Percentiles rank a stretch among this genome's conserved stretches.
phyloP scores from a whole-genome alignment of 2,329 filamentous ascomycete genomes.

The Fusarium denticulatum region DNA sequence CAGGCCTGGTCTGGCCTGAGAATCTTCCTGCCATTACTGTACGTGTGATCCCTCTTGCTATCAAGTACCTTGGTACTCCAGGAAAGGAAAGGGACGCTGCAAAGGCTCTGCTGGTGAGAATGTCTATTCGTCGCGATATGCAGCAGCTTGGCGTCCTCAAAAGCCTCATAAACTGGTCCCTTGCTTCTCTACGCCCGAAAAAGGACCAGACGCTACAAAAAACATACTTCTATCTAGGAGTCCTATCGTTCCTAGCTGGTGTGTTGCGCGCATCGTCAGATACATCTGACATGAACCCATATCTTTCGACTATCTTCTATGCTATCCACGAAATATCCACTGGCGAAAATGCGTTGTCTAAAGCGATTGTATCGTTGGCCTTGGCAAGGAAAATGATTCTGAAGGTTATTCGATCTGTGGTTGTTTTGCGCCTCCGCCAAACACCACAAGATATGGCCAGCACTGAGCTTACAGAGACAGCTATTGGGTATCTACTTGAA shows the following conservation, averaged over 20 bases:
- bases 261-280: conserved; percentile 75
- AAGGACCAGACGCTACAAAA: conserved; percentile 53
- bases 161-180: conserved; percentile 75
- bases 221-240: conserved; percentile 81
- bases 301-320: conserved; percentile 73
- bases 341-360: conserved; percentile 58
- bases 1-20: conserved; percentile 64
- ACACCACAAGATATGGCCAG: conserved; percentile 53
- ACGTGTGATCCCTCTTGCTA: conserved; percentile 75
- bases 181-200: conserved; percentile 65
- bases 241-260: conserved; percentile 82
- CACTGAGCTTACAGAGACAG: conserved; percentile 75
- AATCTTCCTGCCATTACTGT: conserved; percentile 75
- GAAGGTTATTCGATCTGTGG: conserved; percentile 83
- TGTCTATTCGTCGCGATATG: conserved; percentile 90
- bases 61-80: conserved; percentile 76
- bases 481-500: conserved; percentile 84
- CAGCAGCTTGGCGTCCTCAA: conserved; percentile 77
- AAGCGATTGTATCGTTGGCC: conserved; percentile 74
- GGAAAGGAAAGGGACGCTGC: conserved; percentile 92
- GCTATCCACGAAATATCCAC: conserved; percentile 69
- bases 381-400: conserved; percentile 83
- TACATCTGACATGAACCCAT: conserved; percentile 76
- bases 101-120: conserved; percentile 80
- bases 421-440: conserved; percentile 71